Evolutionary conservation across 2,329 filamentous ascomycete genomes (phyloP), one percentile per base, ranked within the genome.

Genomic region (Lecanicillium sp.): DNA sequence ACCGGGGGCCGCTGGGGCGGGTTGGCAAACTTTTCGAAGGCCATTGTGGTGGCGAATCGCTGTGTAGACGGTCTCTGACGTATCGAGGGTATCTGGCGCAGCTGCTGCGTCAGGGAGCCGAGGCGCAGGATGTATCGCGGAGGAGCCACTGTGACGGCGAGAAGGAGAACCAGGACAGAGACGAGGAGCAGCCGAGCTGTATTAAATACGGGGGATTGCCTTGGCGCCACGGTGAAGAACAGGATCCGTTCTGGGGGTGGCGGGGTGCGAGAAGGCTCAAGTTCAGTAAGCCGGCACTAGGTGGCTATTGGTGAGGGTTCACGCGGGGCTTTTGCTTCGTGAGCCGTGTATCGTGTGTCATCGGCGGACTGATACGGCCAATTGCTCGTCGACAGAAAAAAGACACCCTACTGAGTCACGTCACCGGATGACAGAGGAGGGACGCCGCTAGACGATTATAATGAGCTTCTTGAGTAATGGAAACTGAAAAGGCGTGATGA

Each of bases 1-100:
- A 82, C 75, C 47, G 87, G 86, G 49, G 87, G 87, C 33, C 83
- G 74, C 72, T 91, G 87, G 3, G 87, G 87, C 54, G 87, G 87
- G 62, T 76, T 84, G 65, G 76, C 77, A 68, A 86, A 88, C 66
- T 81, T 78, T 55, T 75, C 67, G 51, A 79, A 75, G 55, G 78
- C 80, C 83, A 87, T 87, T 61, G 66, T 76, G 55, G 74, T 82
- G 56, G 67, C 62, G 51, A 63, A 61, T 55, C 61, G 67, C 56
- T 58, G 45, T 59, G 60, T 48, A 51, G 53, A 48, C 50, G 57
- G 48, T 50, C 57, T 50, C 56, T 59, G 51, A 64, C 57, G 48
- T 55, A 48, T 50, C 58, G 58, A 48, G 55, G 65, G 57, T 41
- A 12, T 41, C 61, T 67, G 60, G 53, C 70, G 73, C 52, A 85